Evolutionary conservation across 2,329 filamentous ascomycete species (phyloP), one percentile per base, ranked within the genome.

Genomic region (Neocucurbitaria cava): DNA sequence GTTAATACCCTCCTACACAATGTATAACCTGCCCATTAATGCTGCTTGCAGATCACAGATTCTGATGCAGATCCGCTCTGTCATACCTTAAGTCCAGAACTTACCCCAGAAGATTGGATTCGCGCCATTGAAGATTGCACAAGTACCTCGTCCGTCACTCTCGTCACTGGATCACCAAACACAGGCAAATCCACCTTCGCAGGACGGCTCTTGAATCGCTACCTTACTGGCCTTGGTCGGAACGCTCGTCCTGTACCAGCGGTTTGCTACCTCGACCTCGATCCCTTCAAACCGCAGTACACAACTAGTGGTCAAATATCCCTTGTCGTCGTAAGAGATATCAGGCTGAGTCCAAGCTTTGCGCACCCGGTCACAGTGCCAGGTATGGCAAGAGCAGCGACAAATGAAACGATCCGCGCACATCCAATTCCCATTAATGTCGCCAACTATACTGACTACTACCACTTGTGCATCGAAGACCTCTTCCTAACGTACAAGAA

Each of bases 251-350:
- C 70, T 5, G 42, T 69, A 0, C 59, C 69, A 30, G 77, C 74
- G 45, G 78, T 89, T 23, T 82, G 81, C 49, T 78, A 89, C n/a
- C 80, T 95, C 6, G 91, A 95, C 63, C 79, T 94, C 9, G 90
- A 95, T 68, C 89, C 89, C 0, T 88, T 87, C 0, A 90, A 92
- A 65, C 89, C 90, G 2, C 90, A 93, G 68, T 92, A 89, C 69
- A 85, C 84, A 0, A 82, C 87, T 1, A 84, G 87, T 0, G 90
- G 90, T 0, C 86, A 89, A 13, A 68, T 94, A 18, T 90, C 89
- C 1, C 83, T 94, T 3, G 78, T 88, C 13, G 80, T 84, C 24
- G 75, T 92, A 10, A 79, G 77, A 1, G 74, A 81, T 26, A 85
- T 87, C 0, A 87, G 91, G 46, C 77, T 93, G 5, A 83, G 86